Evolutionary conservation across 305 asterid species (phyloP).

Genomic region (Salvia sclarea): DNA sequence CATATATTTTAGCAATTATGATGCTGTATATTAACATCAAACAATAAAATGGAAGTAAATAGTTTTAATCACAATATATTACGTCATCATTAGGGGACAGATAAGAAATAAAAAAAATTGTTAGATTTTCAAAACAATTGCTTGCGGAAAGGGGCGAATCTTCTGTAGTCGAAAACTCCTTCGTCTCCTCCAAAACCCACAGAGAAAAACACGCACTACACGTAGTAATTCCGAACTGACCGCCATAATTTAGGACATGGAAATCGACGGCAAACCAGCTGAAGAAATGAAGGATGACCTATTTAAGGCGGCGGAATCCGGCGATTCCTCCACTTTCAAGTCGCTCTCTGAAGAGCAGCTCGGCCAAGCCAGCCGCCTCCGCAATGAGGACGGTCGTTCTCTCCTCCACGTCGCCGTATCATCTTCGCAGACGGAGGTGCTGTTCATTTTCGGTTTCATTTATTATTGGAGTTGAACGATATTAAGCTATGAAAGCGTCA

Average conservation of each 20-base stretch:
- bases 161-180: neutral
- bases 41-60: no score
- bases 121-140: no score
- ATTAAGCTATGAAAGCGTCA: neutral
- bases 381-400: slow-evolving; percentile 84
- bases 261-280: slow-evolving; percentile 40
- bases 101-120: no score
- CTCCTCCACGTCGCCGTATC: slow-evolving; percentile 93
- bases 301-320: slow-evolving; percentile 71
- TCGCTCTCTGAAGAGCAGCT: slow-evolving; percentile 58
- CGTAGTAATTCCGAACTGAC: slow-evolving; percentile 11
- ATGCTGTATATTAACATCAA: no score
- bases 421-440: slow-evolving; percentile 55
- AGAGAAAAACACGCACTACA: slow-evolving; percentile 18
- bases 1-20: no score
- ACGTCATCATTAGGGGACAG: neutral
- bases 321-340: slow-evolving; percentile 56
- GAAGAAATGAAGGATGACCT: slow-evolving; percentile 46
- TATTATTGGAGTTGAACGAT: neutral
- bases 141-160: slow-evolving; percentile 7
- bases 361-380: slow-evolving; percentile 56
- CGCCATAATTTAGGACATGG: slow-evolving; percentile 41
- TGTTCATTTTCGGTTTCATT: neutral
- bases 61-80: no score
- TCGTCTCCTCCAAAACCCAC: neutral